Conservation (phyloP, 306 rosid species). For the Betula pendula region DNA sequence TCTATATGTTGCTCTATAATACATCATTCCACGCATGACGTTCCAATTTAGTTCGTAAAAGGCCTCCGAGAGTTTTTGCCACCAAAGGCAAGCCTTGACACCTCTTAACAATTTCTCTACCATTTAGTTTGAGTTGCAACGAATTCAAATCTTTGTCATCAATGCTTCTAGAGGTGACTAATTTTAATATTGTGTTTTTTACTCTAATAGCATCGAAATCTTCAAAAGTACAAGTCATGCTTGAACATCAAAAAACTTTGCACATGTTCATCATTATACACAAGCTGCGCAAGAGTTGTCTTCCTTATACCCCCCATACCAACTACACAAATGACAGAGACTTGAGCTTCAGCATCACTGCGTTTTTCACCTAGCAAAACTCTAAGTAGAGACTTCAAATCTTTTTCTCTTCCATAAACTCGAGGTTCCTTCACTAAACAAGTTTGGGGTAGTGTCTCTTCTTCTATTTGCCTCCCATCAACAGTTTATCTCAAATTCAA, state of each 20-base stretch:
- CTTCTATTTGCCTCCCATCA: neutral
- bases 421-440: neutral
- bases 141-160: neutral
- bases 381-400: neutral
- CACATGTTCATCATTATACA: neutral
- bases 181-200: no score
- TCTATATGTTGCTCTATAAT: neutral
- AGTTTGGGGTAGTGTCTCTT: neutral
- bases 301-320: slow-evolving; percentile 5
- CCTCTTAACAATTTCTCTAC: neutral
- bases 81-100: slow-evolving; percentile 1
- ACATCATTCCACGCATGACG: neutral
- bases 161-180: slow-evolving; percentile 3
- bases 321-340: neutral
- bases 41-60: neutral
- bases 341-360: neutral
- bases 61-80: slow-evolving; percentile 8
- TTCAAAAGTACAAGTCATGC: no score
- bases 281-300: slow-evolving; percentile 3
- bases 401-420: slow-evolving; percentile 25
- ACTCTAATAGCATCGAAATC: no score
- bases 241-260: neutral
- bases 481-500: neutral
- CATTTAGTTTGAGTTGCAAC: neutral
- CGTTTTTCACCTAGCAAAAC: neutral